Evolutionary conservation across 177 flowering plant species (phyloP), one percentile per base, ranked within the genome.

Genomic region (Vitis hybrid): DNA sequence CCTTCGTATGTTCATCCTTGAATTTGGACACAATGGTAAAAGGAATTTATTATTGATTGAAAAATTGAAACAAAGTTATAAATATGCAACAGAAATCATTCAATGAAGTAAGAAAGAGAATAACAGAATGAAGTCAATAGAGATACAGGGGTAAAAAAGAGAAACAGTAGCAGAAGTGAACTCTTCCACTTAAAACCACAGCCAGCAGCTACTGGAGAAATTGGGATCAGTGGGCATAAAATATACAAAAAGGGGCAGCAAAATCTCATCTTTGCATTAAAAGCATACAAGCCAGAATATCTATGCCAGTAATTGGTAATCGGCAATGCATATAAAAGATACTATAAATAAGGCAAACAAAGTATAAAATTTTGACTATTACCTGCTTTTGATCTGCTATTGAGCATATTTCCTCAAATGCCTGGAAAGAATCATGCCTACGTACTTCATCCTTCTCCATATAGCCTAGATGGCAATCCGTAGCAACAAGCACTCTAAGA

Each of bases 401-500:
- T 55, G 97, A 90, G 84, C 99, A 93, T 71, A 96, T 92, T 84
- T 96, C 98, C 69, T 96, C 99, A 80, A 96, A 96, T 4, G 99
- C 94, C 76, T 85, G 82, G 71, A 96, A 96, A 0, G 99, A 93
- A 83, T 96, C 99, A 72, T 90, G 89, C 64, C 99, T 84, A 2
- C 99, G 85, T 61, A 96, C 75, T 80, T 92, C 98, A 83, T 96
- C 98, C 77, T 93, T 96, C 79, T 96, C 99, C 98, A 93, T 89
- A 71, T 96, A 96, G 13, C 99, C 99, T 64, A 96, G 81, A 76
- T 96, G 99, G 66, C 97, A 93, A 76, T 96, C 99, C 10, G 99
- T 93, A 1, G 99, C 99, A 74, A 96, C 93, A 73, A 96, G 97
- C 61, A 93, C 72, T 16, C 95, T 86, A 63, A 96, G 84, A 14